These are phyloP conservation scores for Magnaporthales sp. DNA, from an alignment of 2,329 filamentous ascomycete genomes.

Conservation along the genomic window DNA sequence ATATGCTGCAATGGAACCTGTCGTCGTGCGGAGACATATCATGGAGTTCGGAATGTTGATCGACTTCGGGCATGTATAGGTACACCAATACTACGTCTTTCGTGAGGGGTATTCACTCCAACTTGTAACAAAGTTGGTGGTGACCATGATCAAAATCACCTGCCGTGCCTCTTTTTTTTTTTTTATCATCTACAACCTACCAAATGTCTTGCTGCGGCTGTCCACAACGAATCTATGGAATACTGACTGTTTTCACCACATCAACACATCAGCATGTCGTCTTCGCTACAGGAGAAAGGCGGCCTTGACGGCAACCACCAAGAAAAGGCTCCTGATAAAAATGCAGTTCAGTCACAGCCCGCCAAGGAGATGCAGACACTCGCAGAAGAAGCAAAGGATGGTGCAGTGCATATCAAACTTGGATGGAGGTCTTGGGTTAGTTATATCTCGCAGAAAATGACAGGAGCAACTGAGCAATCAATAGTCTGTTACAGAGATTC, in stretches of 20 bases:
- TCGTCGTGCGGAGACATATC: background rate
- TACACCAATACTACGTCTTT: no score
- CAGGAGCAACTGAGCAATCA: no score
- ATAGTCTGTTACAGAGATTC: background rate
- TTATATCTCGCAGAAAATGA: no score
- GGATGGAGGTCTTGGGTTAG: conserved; percentile 46
- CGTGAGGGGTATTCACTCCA: no score
- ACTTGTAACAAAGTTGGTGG: no score
- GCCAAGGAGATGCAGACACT: conserved; percentile 13
- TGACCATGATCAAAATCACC: background rate
- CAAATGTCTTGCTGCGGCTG: background rate
- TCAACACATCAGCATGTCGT: background rate
- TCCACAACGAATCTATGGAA: background rate
- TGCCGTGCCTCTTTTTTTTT: background rate
- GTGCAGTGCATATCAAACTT: conserved; percentile 33
- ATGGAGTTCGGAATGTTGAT: background rate
- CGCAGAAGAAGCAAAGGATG: conserved; percentile 19
- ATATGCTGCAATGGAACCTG: background rate
- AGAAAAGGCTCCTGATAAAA: background rate
- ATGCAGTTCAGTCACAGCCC: background rate
- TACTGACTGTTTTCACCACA: background rate
- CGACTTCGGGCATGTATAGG: no score
- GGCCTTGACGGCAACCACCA: background rate
- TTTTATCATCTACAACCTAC: background rate
- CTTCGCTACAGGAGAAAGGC: background rate